Base-by-base conservation (phyloP, 202 grass and related monocot genomes). In the Brachypodium distachyon region DNA sequence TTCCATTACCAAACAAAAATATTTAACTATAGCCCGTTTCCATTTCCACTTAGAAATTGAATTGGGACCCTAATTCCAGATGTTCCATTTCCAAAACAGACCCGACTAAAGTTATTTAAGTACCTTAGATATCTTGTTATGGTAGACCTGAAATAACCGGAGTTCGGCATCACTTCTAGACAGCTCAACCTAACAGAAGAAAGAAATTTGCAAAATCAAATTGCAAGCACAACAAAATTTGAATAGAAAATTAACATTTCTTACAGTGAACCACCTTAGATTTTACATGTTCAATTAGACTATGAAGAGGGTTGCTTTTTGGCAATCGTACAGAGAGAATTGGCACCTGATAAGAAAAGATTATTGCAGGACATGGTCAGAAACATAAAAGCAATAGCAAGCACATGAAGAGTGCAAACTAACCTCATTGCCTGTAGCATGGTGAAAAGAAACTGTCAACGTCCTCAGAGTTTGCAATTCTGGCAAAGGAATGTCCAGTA, bases 61-160 rank as follows among this genome's bases (percentile, higher is more conserved):
- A n/a, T n/a, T n/a, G n/a, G n/a, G n/a, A n/a, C n/a, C n/a, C n/a
- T n/a, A n/a, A n/a, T n/a, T n/a, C n/a, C n/a, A n/a, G n/a, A n/a
- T n/a, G n/a, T n/a, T n/a, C n/a, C n/a, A n/a, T n/a, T n/a, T n/a
- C n/a, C n/a, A n/a, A n/a, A n/a, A n/a, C n/a, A n/a, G n/a, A n/a
- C n/a, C n/a, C n/a, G n/a, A n/a, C n/a, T n/a, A n/a, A n/a, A n/a
- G n/a, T n/a, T n/a, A n/a, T n/a, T n/a, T 43, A 46, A 18, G 18
- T 82, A 92, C 90, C 91, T 93, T 93, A 36, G 62, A 79, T 73
- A 93, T 93, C 74, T 82, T 90, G 78, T 87, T 66, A 82, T 83
- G 63, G 66, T 69, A 29, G 73, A 90, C 81, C 47, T 87, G 74
- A 39, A 87, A 86, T 44, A 87, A 55, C 50, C 84, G 81, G 14